Evolutionary conservation across 805 yeast species (phyloP).

Genomic region (Saccharomyces paradoxus): DNA sequence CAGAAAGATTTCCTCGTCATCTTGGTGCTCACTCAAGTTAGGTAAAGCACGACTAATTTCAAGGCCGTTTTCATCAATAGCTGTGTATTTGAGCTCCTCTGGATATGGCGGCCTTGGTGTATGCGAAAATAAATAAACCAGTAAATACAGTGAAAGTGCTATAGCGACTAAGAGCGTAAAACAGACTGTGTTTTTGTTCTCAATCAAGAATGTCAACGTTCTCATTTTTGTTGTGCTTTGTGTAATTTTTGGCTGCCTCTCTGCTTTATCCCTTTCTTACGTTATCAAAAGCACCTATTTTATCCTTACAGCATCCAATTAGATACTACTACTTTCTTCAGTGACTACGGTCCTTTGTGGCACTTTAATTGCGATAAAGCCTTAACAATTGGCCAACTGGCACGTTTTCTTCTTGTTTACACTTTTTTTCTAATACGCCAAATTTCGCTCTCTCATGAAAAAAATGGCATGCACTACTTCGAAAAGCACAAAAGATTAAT

Average conservation of each 20-base stretch:
- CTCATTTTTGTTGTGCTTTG: neutral
- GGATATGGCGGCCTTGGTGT: constrained; percentile 48
- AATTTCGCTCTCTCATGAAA: neutral
- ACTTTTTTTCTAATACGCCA: neutral
- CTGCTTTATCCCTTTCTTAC: neutral
- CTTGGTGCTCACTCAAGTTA: constrained; percentile 8
- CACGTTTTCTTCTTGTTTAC: neutral
- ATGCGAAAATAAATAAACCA: constrained; percentile 48
- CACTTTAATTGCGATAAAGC: neutral
- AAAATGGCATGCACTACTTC: neutral
- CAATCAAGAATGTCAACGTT: neutral
- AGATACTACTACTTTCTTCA: neutral
- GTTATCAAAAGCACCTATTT: neutral
- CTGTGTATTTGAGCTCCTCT: constrained; percentile 46
- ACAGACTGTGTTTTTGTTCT: neutral
- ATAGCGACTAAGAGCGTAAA: constrained; percentile 1
- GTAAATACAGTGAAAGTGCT: constrained; percentile 30
- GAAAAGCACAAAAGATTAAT: neutral
- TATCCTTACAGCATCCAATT: neutral
- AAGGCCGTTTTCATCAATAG: constrained; percentile 34
- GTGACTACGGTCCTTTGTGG: neutral
- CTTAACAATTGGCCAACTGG: neutral
- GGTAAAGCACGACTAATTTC: constrained; percentile 28
- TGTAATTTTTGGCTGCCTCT: neutral
- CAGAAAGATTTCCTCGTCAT: constrained; percentile 36